A percentile compares a stretch with the other conserved stretches of the same genome.
phyloP scores from a whole-genome alignment of 2,329 filamentous ascomycete species.

The Aspergillus thermomutatus region DNA sequence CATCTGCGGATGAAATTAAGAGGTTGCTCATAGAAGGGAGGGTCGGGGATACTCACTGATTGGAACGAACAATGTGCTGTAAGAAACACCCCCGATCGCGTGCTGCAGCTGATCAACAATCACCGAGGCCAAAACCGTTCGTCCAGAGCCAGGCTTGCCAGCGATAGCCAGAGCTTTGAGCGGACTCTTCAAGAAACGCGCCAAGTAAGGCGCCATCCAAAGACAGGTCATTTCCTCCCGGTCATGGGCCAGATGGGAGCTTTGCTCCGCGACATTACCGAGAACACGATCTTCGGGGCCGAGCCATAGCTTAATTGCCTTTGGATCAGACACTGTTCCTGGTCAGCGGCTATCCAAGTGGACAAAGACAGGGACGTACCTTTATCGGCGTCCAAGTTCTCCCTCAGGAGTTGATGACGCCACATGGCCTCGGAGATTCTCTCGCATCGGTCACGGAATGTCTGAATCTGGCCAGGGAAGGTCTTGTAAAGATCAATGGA shows the following conservation, averaged over 20 bases:
- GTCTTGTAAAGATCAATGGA: constrained; percentile 37
- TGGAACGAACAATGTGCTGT: constrained; percentile 35
- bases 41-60: constrained; percentile 25
- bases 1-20: constrained; percentile 17
- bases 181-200: constrained; percentile 47
- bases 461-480: constrained; percentile 36
- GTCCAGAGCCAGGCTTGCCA: constrained; percentile 38
- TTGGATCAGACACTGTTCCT: constrained; percentile 27
- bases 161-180: constrained; percentile 46
- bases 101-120: constrained; percentile 40
- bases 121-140: constrained; percentile 38
- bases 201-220: constrained; percentile 51
- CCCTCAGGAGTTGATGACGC: constrained; percentile 35
- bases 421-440: constrained; percentile 39
- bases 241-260: constrained; percentile 38
- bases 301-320: constrained; percentile 37
- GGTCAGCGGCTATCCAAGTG: neutral
- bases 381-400: constrained; percentile 29
- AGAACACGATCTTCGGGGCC: constrained; percentile 47
- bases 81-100: constrained; percentile 32
- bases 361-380: constrained; percentile 15
- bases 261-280: constrained; percentile 42
- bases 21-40: neutral
- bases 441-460: constrained; percentile 34
- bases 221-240: constrained; percentile 53